Evolutionary conservation across 345 rosid species (phyloP), one percentile per base, ranked within the genome.

Genomic region (Syzygium oleosum): DNA sequence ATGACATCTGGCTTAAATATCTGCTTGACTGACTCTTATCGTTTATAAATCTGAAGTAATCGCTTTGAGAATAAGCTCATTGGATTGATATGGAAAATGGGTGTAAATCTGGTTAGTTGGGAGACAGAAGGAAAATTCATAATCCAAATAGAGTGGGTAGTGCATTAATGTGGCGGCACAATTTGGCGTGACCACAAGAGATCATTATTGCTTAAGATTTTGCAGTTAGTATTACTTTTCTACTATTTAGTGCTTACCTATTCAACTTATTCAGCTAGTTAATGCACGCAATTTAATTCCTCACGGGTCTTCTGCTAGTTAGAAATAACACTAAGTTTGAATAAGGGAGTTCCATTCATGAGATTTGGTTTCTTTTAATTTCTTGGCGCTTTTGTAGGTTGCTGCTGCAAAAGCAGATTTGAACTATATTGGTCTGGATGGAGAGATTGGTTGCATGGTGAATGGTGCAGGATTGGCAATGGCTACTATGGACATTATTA

Each of bases 401-500:
- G 92, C 97, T 91, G 99, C 99, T 86, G 97, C 98, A 85, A 92
- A 95, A 91, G 99, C 97, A 84, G 99, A 98, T 94, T 91, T 98
- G 91, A 98, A 98, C 93, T 98, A 98, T 87, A 98, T 97, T 55
- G 99, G 99, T 51, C 90, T 98, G 85, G 99, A 98, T 90, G 99
- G 99, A 84, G 99, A 98, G 93, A 98, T 98, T 89, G 99, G 99
- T 84, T 98, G 99, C 96, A 98, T 98, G 99, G 99, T 98, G 85
- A 98, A 98, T 92, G 99, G 99, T 88, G 99, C 99, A n/a, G 99
- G 99, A 90, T 91, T 98, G 88, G 99, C 99, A 25, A 98, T 96
- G 99, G 99, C 99, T 87, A 96, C 99, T 38, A 98, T 97, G 99
- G 99, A 98, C 92, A 97, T 98, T 73, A 97, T 98, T 84, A 98